Evolutionary conservation across 2,329 filamentous ascomycete genomes (phyloP).

Genomic region (Arthrobotrys sphaeroides): DNA sequence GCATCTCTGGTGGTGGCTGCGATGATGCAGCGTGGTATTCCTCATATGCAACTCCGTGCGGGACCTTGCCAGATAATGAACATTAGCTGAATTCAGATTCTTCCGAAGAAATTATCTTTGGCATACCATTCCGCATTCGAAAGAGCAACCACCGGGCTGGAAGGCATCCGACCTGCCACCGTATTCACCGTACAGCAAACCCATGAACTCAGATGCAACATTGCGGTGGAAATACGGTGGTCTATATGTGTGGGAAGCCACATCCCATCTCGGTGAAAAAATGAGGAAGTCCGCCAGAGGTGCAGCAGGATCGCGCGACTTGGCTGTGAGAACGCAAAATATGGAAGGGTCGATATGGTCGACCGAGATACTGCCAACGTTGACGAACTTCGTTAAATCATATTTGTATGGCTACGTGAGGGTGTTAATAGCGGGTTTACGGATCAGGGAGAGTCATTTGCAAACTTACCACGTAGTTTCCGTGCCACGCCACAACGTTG

Average conservation of each 20-base stretch:
- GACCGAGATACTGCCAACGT: slow-evolving; percentile 68
- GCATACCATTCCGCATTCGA: slow-evolving; percentile 60
- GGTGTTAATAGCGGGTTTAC: not conserved
- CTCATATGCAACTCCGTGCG: slow-evolving; percentile 67
- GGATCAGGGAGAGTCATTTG: not conserved
- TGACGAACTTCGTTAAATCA: slow-evolving; percentile 68
- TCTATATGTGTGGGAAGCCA: slow-evolving; percentile 74
- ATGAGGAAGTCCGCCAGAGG: slow-evolving; percentile 76
- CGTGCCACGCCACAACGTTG: slow-evolving; percentile 77
- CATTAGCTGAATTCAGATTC: not conserved
- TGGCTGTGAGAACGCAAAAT: slow-evolving; percentile 73
- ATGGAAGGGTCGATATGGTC: slow-evolving; percentile 75
- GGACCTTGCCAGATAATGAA: slow-evolving; percentile 62
- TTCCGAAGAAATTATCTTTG: not conserved
- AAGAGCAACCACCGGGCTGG: slow-evolving; percentile 69
- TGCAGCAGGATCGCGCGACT: slow-evolving; percentile 67
- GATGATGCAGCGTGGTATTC: slow-evolving; percentile 68
- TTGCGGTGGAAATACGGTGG: slow-evolving; percentile 78
- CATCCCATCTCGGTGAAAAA: slow-evolving; percentile 77
- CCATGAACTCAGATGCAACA: slow-evolving; percentile 74
- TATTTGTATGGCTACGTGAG: slow-evolving; percentile 65
- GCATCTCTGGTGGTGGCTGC: slow-evolving; percentile 67
- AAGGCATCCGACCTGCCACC: slow-evolving; percentile 68
- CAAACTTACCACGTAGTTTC: slow-evolving; percentile 67
- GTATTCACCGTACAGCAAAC: slow-evolving; percentile 69